phyloP scores from a whole-genome alignment of 169 alveolate genomes.

The Cystoisospora suis region DNA sequence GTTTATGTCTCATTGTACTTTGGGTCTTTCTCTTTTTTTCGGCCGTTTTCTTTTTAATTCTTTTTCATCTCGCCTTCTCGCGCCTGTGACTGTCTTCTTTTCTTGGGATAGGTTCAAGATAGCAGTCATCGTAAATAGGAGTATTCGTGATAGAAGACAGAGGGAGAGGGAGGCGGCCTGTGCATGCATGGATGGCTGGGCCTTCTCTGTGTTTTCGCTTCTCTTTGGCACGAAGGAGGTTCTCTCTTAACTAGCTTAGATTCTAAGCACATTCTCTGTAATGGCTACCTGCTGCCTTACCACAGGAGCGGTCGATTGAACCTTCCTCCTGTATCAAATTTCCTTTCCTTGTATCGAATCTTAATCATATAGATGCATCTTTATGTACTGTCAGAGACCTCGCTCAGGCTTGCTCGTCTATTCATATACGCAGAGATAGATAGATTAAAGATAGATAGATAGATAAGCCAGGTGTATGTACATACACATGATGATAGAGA shows the following conservation, averaged over 20 bases:
- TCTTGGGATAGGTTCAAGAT: not conserved
- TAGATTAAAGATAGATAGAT: too few species aligned
- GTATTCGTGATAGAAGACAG: not conserved
- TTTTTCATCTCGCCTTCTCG: not conserved
- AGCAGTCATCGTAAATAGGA: not conserved
- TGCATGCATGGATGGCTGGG: not conserved
- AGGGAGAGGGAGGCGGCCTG: not conserved
- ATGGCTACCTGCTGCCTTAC: too few species aligned
- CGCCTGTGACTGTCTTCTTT: not conserved
- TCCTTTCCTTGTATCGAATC: too few species aligned
- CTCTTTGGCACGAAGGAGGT: not conserved
- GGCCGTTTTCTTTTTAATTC: not conserved
- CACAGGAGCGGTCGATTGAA: too few species aligned
- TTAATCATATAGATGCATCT: too few species aligned
- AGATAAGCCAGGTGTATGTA: too few species aligned
- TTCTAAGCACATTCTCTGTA: not conserved
- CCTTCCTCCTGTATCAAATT: too few species aligned
- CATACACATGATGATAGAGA: too few species aligned
- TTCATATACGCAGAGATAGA: too few species aligned
- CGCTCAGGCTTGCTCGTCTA: not conserved
- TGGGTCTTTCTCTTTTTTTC: not conserved
- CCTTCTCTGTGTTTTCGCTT: not conserved
- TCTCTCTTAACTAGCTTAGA: not conserved
- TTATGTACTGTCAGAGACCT: not conserved
- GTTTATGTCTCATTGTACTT: not conserved